These are phyloP conservation scores for Diaporthe destruens DNA, from an alignment of 2,329 filamentous ascomycete species.

Conservation along the genomic window DNA sequence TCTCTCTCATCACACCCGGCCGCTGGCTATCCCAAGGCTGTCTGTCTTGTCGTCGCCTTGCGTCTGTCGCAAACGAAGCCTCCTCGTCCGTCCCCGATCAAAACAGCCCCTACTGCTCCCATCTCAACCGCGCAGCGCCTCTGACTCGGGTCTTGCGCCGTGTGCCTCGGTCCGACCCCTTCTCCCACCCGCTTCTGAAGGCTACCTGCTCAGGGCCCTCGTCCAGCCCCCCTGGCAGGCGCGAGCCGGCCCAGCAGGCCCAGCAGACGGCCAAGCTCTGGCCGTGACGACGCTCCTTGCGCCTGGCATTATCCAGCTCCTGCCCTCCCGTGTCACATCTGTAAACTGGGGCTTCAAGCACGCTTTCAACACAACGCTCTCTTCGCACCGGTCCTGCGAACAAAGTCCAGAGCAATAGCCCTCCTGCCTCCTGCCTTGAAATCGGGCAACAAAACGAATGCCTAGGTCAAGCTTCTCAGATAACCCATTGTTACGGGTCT, in stretches of 20 bases:
- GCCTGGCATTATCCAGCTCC: background rate
- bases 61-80: constrained; percentile 17
- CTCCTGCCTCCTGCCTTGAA: background rate
- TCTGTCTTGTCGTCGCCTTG: constrained; percentile 3
- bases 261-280: constrained; percentile 23
- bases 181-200: background rate
- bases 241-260: background rate
- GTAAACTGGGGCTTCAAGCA: background rate
- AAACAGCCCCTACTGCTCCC: background rate
- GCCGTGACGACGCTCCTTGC: background rate
- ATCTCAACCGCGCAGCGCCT: background rate
- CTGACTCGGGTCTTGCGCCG: background rate
- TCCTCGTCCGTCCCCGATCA: constrained; percentile 9
- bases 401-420: constrained; percentile 4
- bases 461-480: constrained; percentile 57
- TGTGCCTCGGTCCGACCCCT: background rate
- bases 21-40: constrained; percentile 33
- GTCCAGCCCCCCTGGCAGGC: constrained; percentile 15
- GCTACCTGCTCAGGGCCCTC: background rate
- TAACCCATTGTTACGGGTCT: constrained; percentile 76
- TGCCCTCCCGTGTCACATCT: background rate
- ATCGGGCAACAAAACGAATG: constrained; percentile 46
- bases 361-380: background rate
- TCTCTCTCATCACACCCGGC: constrained; percentile 16
- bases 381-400: constrained; percentile 1